Conservation (phyloP, 2,329 filamentous ascomycete genomes). For the Fusarium zealandicum region DNA sequence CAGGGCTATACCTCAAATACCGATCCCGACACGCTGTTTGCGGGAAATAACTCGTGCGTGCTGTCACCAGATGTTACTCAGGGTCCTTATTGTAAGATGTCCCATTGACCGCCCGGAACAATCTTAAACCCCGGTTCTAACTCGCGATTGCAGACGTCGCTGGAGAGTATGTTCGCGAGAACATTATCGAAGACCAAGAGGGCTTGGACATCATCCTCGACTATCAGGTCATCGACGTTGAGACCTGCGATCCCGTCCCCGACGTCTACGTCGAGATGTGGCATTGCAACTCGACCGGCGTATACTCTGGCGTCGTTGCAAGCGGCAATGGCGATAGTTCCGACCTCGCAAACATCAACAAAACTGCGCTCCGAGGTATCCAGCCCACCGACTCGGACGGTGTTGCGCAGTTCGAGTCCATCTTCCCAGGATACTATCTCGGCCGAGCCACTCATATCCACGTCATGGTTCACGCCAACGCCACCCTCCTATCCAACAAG, state of each 20-base stretch:
- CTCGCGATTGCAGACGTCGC: slow-evolving; percentile 36
- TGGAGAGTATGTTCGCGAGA: slow-evolving; percentile 45
- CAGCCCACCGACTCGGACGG: slow-evolving; percentile 52
- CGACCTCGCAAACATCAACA: slow-evolving; percentile 44
- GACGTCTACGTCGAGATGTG: slow-evolving; percentile 54
- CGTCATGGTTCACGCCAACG: slow-evolving; percentile 49
- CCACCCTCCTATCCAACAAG: slow-evolving; percentile 44
- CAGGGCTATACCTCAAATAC: slow-evolving; percentile 44
- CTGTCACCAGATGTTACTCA: slow-evolving; percentile 59
- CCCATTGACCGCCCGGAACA: no score
- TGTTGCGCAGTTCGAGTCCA: slow-evolving; percentile 52
- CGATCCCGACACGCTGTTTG: slow-evolving; percentile 47
- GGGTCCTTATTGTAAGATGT: slow-evolving; percentile 52
- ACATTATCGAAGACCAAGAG: slow-evolving; percentile 51
- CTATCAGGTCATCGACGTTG: slow-evolving; percentile 54
- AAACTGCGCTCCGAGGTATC: slow-evolving; percentile 48
- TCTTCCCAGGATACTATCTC: slow-evolving; percentile 56
- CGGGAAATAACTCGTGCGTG: slow-evolving; percentile 53
- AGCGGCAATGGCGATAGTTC: slow-evolving; percentile 54
- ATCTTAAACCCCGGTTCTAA: background rate
- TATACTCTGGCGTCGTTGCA: slow-evolving; percentile 53
- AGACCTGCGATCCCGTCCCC: slow-evolving; percentile 52
- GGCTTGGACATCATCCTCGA: slow-evolving; percentile 53
- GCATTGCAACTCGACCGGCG: slow-evolving; percentile 57
- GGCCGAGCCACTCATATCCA: slow-evolving; percentile 59